Evolutionary conservation across 2,329 filamentous ascomycete species (phyloP).

Genomic region (Exophiala aquamarina): DNA sequence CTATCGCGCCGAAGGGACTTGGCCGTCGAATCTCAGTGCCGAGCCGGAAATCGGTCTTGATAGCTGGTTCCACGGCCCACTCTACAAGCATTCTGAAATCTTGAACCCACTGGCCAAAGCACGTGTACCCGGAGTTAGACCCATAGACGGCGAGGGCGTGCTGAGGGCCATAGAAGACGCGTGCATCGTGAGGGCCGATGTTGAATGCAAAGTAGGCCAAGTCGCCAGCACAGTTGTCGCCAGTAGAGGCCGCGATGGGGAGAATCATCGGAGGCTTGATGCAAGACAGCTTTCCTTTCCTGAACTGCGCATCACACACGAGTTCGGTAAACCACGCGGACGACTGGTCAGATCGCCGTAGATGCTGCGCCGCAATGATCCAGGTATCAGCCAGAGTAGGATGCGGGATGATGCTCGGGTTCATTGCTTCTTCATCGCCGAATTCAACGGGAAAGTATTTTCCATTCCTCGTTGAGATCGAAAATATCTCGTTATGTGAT

Average conservation of each 20-base stretch:
- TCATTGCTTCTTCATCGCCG: conserved; percentile 43
- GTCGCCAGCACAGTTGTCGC: conserved; percentile 47
- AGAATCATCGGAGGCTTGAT: conserved; percentile 14
- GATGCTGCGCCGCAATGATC: conserved; percentile 53
- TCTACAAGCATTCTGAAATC: conserved; percentile 54
- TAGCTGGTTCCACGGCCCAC: conserved; percentile 33
- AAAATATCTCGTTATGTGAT: conserved; percentile 45
- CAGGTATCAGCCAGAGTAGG: conserved; percentile 48
- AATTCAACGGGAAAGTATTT: conserved; percentile 55
- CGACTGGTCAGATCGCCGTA: conserved; percentile 31
- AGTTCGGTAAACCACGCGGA: conserved; percentile 45
- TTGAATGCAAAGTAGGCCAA: conserved; percentile 32
- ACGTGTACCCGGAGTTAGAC: conserved; percentile 55
- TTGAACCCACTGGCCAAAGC: conserved; percentile 59
- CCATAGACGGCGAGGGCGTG: conserved; percentile 55
- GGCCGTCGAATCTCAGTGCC: conserved; percentile 58
- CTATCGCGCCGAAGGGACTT: conserved; percentile 43
- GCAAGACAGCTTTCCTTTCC: conserved; percentile 16
- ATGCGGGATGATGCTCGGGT: conserved; percentile 61
- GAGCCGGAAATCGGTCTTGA: conserved; percentile 35
- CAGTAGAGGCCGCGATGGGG: conserved; percentile 47
- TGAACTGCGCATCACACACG: conserved; percentile 52
- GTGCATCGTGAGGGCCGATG: conserved; percentile 58
- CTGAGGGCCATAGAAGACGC: conserved; percentile 55
- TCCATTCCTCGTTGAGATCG: conserved; percentile 45